A percentile compares a stretch with the other conserved stretches of the same genome.
phyloP scores from a whole-genome alignment of 345 rosid species.

The Ceriops decandra region DNA sequence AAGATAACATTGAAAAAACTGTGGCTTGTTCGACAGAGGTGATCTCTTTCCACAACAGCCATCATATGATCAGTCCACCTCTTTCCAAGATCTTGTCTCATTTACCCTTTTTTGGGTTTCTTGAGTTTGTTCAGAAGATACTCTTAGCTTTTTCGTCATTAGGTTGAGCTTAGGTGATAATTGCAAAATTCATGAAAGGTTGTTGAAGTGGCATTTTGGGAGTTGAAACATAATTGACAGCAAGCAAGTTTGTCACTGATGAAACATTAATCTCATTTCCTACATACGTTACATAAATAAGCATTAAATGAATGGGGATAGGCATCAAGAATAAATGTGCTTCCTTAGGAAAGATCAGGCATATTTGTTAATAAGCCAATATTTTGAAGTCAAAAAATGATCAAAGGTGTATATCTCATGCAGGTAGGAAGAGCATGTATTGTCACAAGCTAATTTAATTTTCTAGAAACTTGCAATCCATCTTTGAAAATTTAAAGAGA shows the following conservation, averaged over 20 bases:
- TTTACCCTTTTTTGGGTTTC: too few relatives aligned
- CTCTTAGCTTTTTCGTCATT: neutral
- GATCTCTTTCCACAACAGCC: neutral
- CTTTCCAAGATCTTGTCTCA: neutral
- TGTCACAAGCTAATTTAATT: neutral
- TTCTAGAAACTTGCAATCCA: neutral
- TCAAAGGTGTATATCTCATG: neutral
- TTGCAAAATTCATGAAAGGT: neutral
- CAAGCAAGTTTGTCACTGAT: neutral
- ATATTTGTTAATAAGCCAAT: neutral
- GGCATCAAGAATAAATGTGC: neutral
- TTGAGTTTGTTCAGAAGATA: too few relatives aligned
- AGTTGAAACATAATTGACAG: too few relatives aligned
- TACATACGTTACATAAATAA: neutral
- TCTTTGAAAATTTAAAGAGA: too few relatives aligned
- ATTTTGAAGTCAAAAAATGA: neutral
- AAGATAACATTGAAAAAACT: neutral
- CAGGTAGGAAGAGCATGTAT: neutral
- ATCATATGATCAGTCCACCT: neutral
- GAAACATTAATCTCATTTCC: neutral
- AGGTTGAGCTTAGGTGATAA: neutral
- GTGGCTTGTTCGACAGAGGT: neutral
- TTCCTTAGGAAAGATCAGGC: neutral
- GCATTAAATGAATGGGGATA: neutral
- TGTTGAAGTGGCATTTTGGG: too few relatives aligned